Conservation (phyloP, 257 asterid species). For the Solanum neorickii region DNA sequence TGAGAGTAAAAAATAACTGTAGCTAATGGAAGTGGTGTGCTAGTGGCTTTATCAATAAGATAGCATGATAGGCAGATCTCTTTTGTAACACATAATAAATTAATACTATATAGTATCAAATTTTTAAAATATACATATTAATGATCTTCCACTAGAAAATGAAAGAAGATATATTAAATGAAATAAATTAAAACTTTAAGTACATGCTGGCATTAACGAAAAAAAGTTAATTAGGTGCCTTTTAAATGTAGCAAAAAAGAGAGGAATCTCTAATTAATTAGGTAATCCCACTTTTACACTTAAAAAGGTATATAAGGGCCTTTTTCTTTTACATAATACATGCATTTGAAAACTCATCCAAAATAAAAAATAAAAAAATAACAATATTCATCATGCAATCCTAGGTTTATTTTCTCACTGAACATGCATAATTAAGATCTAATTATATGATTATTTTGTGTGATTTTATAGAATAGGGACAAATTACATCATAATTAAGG, state of each 20-base stretch:
- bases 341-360: background rate
- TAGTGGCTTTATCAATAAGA: background rate
- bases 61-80: background rate
- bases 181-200: background rate
- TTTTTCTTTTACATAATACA: background rate
- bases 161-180: background rate
- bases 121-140: background rate
- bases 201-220: background rate
- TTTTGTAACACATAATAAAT: background rate
- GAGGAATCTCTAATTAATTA: background rate
- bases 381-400: background rate
- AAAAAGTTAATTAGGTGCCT: background rate
- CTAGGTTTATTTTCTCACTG: background rate
- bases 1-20: background rate
- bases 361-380: too few species aligned
- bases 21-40: background rate
- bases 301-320: background rate
- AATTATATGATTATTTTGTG: background rate
- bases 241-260: background rate
- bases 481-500: background rate
- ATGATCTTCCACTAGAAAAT: background rate
- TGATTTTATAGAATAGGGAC: background rate
- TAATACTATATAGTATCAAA: background rate
- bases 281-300: background rate
- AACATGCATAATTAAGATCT: background rate